Evolutionary conservation across 1,284 basidiomycete genomes (phyloP), one percentile per base, ranked within the genome.

Genomic region (Sanghuangporus sanghuang): DNA sequence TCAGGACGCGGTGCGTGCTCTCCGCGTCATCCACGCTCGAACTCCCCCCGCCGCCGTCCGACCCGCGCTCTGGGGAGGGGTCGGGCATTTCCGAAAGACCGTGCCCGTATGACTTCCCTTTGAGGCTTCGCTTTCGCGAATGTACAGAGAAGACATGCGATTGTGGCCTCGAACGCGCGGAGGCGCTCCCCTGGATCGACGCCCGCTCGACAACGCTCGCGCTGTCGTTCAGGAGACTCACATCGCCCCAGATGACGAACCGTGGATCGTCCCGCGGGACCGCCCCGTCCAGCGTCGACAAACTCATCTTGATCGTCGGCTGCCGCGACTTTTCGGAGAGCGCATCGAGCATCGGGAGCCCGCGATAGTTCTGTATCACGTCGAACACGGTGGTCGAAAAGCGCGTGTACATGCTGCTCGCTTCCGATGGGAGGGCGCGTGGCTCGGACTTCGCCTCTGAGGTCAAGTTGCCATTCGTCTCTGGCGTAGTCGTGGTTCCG

Each of bases 231-330:
- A 67, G 38, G 54, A 68, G 50, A 65, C 68, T 72, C 6, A 81
- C 73, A 68, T 90, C 84, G n/a, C 90, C 91, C 92, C 92, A 95
- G 16, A 95, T 87, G 35, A 93, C 90, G 71, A 94, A 95, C 0
- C 92, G 83, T 21, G 93, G 92, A 69, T 95, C 93, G 67, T 93
- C 87, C 18, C 86, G 82, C 1, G 90, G 91, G 0, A 85, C 81
- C 6, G 88, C 85, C 38, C 80, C 83, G 62, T 87, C 83, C 39
- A 89, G 85, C 0, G 82, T 72, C 44, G 83, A 81, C 14, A 88
- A 71, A 1, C 86, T 89, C 71, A 92, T 76, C 69, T 82, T 85
- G 72, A 90, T 86, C 0, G 84, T 86, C 12, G 84, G 84, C 66
- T 83, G 78, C 2, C 75, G 72, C 3, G 74, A 68, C 12, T 79